Conservation (phyloP, 2,329 filamentous ascomycete genomes). For the Aspergillus proliferans region DNA sequence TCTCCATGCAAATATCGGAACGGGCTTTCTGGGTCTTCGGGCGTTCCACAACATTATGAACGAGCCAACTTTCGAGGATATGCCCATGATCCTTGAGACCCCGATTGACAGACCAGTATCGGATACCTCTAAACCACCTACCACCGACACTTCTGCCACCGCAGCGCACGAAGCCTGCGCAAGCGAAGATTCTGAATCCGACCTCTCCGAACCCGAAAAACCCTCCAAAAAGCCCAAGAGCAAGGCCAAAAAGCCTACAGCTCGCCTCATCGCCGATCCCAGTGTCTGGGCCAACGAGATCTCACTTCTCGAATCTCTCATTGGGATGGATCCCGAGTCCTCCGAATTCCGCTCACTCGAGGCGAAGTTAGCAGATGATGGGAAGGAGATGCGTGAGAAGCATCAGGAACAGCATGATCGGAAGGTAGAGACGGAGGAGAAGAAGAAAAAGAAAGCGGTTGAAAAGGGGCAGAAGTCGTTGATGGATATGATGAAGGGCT, state of each 20-base stretch:
- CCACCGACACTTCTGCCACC: background rate
- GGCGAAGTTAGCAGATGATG: constrained; percentile 58
- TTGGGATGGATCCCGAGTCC: constrained; percentile 74
- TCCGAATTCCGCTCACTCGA: constrained; percentile 65
- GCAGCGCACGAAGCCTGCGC: background rate
- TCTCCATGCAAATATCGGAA: constrained; percentile 92
- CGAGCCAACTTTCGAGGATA: constrained; percentile 62
- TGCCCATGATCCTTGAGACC: constrained; percentile 96
- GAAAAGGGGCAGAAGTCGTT: constrained; percentile 33
- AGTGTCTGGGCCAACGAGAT: constrained; percentile 88
- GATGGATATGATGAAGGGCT: constrained; percentile 27
- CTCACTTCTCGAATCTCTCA: constrained; percentile 81
- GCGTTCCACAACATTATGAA: constrained; percentile 93
- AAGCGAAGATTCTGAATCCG: constrained; percentile 12
- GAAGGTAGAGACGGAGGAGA: constrained; percentile 57
- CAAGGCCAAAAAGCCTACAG: constrained; percentile 15
- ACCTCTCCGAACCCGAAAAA: constrained; percentile 10
- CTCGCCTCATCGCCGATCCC: constrained; percentile 62
- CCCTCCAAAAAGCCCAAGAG: constrained; percentile 18
- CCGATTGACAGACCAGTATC: constrained; percentile 67
- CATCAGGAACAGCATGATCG: constrained; percentile 73
- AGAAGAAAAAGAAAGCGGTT: constrained; percentile 43
- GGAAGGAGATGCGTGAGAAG: constrained; percentile 64
- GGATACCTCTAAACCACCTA: constrained; percentile 8
- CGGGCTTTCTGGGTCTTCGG: constrained; percentile 81